Conservation (phyloP, 169 alveolate species). For the Eimeria praecox region DNA sequence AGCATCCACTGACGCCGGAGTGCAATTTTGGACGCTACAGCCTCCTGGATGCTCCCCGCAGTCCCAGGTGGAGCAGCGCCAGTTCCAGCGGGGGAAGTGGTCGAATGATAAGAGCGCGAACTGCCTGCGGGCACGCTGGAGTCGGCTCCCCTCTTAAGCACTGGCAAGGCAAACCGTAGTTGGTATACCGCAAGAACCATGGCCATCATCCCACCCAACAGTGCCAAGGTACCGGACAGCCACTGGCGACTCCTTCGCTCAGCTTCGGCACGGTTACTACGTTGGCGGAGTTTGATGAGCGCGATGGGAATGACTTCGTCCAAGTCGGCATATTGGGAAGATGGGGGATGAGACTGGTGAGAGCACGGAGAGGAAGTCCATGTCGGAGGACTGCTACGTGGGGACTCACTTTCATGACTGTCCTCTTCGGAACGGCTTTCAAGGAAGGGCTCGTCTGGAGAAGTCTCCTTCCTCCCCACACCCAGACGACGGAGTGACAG, state of each 20-base stretch:
- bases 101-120: constrained; percentile 21
- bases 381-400: constrained; percentile 10
- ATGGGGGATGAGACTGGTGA: neutral
- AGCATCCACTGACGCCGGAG: constrained; percentile 66
- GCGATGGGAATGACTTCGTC: neutral
- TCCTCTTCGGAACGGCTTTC: constrained; percentile 9
- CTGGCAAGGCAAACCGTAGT: constrained; percentile 1
- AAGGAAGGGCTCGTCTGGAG: constrained; percentile 22
- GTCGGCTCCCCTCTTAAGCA: constrained; percentile 34
- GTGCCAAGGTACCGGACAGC: constrained; percentile 48
- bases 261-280: constrained; percentile 24
- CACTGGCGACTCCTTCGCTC: constrained; percentile 50
- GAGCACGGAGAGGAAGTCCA: constrained; percentile 16
- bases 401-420: neutral
- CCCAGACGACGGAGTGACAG: neutral
- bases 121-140: constrained; percentile 11
- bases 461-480: neutral
- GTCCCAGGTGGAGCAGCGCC: constrained; percentile 15
- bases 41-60: constrained; percentile 35
- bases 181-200: constrained; percentile 36
- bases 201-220: constrained; percentile 59
- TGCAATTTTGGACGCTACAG: constrained; percentile 2
- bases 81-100: neutral
- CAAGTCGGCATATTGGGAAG: constrained; percentile 15
- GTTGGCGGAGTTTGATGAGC: constrained; percentile 15